Evolutionary conservation across 1,284 basidiomycete genomes (phyloP).

Genomic region (Pascua sp.): DNA sequence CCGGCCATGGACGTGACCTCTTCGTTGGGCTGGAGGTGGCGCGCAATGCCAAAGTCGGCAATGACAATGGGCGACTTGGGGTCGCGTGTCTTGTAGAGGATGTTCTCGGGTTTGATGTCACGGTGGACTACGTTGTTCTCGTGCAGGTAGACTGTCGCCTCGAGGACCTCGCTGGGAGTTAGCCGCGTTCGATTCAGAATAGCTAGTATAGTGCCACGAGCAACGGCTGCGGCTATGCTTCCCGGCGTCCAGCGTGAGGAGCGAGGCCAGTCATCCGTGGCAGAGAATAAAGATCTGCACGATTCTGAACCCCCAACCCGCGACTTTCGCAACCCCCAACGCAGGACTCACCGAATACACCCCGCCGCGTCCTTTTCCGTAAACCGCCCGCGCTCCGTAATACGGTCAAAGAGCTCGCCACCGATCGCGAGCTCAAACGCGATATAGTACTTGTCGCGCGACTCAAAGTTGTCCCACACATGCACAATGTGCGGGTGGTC

Average conservation of each 20-base stretch:
- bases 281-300: too few species aligned
- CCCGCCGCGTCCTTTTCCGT: conserved; percentile 79
- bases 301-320: too few species aligned
- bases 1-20: conserved; percentile 79
- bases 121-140: conserved; percentile 86
- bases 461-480: conserved; percentile 66
- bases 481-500: conserved; percentile 84
- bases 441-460: conserved; percentile 82
- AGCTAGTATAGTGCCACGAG: background rate
- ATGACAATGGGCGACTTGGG: conserved; percentile 77
- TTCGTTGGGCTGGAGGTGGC: conserved; percentile 76
- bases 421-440: conserved; percentile 86
- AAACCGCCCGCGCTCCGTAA: conserved; percentile 77
- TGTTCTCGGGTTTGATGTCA: conserved; percentile 94
- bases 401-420: conserved; percentile 83
- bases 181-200: conserved; percentile 3
- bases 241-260: background rate
- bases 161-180: conserved; percentile 56
- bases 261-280: background rate
- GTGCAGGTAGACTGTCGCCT: conserved; percentile 77
- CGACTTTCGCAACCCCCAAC: background rate
- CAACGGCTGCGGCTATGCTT: background rate
- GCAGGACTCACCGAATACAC: conserved; percentile 61
- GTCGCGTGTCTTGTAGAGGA: conserved; percentile 75
- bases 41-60: conserved; percentile 95